Evolutionary conservation across 2,329 filamentous ascomycete species (phyloP).

Genomic region (Chrysoporthe austroafricana): DNA sequence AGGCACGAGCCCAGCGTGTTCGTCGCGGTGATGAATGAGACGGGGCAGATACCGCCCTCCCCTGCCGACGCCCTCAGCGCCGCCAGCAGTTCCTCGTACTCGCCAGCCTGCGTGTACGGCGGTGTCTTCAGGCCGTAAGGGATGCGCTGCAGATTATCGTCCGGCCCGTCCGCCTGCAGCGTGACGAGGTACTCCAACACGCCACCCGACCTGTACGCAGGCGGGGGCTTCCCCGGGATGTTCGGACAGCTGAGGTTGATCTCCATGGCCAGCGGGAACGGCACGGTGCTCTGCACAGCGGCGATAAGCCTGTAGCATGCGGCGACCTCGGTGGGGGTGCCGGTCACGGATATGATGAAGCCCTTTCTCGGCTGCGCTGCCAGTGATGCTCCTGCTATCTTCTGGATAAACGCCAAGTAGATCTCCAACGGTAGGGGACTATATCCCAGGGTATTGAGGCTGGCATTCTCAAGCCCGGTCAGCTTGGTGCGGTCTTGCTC

Average conservation of each 20-base stretch:
- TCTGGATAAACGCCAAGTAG: slow-evolving; percentile 62
- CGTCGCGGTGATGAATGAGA: slow-evolving; percentile 73
- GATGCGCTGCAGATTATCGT: slow-evolving; percentile 33
- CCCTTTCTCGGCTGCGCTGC: slow-evolving; percentile 49
- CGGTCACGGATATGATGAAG: slow-evolving; percentile 74
- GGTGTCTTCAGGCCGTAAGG: slow-evolving; percentile 72
- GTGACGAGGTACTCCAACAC: slow-evolving; percentile 59
- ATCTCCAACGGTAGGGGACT: slow-evolving; percentile 63
- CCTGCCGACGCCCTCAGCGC: slow-evolving; percentile 48
- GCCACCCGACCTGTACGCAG: slow-evolving; percentile 63
- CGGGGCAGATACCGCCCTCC: slow-evolving; percentile 40
- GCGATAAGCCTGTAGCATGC: slow-evolving; percentile 58
- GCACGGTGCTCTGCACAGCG: slow-evolving; percentile 41
- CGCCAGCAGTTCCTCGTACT: slow-evolving; percentile 62
- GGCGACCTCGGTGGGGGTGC: slow-evolving; percentile 59
- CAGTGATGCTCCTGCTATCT: slow-evolving; percentile 43
- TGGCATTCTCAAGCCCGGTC: slow-evolving; percentile 42
- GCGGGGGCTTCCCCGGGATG: slow-evolving; percentile 68
- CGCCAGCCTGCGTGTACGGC: slow-evolving; percentile 71
- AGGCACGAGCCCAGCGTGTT: slow-evolving; percentile 74
- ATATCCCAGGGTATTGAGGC: slow-evolving; percentile 75
- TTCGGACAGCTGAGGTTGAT: slow-evolving; percentile 82
- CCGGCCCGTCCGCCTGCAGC: slow-evolving; percentile 37
- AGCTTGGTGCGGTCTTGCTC: slow-evolving; percentile 22
- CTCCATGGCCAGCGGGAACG: slow-evolving; percentile 67